Base-by-base conservation (phyloP, 441 rosid genomes). In the Pelargonium cotyledonis region DNA sequence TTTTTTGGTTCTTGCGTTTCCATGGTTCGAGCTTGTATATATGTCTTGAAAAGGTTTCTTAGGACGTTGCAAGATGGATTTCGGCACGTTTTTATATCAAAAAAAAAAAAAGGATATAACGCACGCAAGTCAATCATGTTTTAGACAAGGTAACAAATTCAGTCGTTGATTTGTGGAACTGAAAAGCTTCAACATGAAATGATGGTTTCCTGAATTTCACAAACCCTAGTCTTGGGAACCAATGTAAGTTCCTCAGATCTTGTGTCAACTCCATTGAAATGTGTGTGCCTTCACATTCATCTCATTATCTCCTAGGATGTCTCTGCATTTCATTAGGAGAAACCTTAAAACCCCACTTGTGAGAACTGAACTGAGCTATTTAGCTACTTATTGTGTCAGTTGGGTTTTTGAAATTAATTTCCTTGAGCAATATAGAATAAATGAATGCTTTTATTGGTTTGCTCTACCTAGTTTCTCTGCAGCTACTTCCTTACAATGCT, bases 401-500 rank as follows among this genome's bases (percentile, higher is more conserved):
- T 12, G 55, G 55, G 55, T 49, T 3, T 15, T 49, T 49, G 55
- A 0, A 49, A 49, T 49, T 15, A 49, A 49, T 49, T 49, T 49
- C 55, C 12, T 1, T 49, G 55, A 49, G 55, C 16, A 49, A 2
- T 49, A 1, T 15, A 49, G 55, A 49, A 5, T 23, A 23, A 23
- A 49, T 49, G 55, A 49, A 5, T 12, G 16, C 16, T 49, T 49
- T 49, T 12, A 49, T 49, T 49, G 55, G 55, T 15, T 15, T 12
- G 55, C 55, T 62, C 2, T 0, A n/a, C 51, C 23, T 21, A n/a
- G 55, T 3, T 62, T 5, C 43, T 51, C 65, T 69, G 72, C 58
- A 51, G 69, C 41, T 38, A 16, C 16, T 72, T 62, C 68, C 49
- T 23, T 18, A 16, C 35, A 14, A 31, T 47, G 60, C 72, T 55